These are phyloP conservation scores for Linum usitatissimum DNA, from an alignment of 345 rosid species.

Conservation along the genomic window DNA sequence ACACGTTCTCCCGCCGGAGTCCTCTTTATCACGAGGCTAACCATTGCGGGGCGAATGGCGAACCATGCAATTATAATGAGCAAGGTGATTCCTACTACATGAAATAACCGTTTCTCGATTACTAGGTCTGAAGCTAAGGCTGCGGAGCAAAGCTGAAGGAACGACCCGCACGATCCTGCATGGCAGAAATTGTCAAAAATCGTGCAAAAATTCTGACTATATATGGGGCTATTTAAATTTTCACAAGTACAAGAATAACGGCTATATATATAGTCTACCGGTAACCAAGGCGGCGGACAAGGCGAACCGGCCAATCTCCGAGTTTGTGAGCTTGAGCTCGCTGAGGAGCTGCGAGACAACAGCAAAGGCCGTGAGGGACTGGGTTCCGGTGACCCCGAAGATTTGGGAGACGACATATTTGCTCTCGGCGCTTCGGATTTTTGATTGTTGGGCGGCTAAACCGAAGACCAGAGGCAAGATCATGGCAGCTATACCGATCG, in stretches of 20 bases:
- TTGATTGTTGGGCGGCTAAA: neutral
- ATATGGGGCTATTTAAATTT: too few relatives aligned
- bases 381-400: slow-evolving; percentile 3
- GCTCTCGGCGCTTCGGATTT: neutral
- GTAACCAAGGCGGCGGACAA: slow-evolving; percentile 17
- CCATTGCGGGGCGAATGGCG: too few relatives aligned
- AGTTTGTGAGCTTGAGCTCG: slow-evolving; percentile 29
- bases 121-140: too few relatives aligned
- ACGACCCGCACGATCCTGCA: too few relatives aligned
- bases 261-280: slow-evolving; percentile 8
- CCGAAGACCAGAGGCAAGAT: neutral
- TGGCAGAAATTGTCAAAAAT: too few relatives aligned
- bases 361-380: slow-evolving; percentile 24
- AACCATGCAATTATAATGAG: too few relatives aligned
- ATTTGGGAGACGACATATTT: too few relatives aligned
- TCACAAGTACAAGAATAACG: neutral
- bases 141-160: too few relatives aligned
- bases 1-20: slow-evolving; percentile 17
- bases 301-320: slow-evolving; percentile 31
- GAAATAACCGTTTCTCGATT: too few relatives aligned
- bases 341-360: slow-evolving; percentile 22
- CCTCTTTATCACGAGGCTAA: too few relatives aligned
- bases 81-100: too few relatives aligned
- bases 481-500: slow-evolving; percentile 13
- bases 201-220: too few relatives aligned